phyloP scores from a whole-genome alignment of 2,329 filamentous ascomycete species.

The Colletotrichum australisinense region DNA sequence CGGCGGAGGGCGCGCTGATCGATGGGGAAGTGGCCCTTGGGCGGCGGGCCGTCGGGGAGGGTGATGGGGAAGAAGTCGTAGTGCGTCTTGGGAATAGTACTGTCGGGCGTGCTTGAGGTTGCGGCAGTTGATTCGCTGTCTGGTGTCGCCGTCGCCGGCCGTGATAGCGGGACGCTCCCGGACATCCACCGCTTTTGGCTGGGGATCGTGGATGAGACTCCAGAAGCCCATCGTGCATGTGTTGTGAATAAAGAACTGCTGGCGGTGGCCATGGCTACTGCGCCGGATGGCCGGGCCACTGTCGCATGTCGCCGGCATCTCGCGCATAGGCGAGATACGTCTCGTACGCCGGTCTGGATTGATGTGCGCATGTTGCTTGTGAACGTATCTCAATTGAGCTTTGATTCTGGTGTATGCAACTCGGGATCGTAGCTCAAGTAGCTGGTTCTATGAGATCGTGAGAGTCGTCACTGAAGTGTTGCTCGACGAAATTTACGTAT shows the following conservation, averaged over 20 bases:
- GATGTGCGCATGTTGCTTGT: slow-evolving; percentile 41
- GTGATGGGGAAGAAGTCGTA: slow-evolving; percentile 91
- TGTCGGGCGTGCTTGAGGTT: slow-evolving; percentile 3
- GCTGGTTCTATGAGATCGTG: background rate
- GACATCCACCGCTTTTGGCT: slow-evolving; percentile 33
- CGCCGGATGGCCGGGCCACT: slow-evolving; percentile 32
- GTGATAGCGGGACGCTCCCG: background rate
- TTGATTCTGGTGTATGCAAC: too few relatives aligned
- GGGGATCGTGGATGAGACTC: background rate
- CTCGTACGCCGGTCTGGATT: slow-evolving; percentile 41
- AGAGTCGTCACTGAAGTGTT: background rate
- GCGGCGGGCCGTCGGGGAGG: slow-evolving; percentile 82
- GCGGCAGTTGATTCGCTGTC: background rate
- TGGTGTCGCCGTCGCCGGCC: slow-evolving; percentile 17
- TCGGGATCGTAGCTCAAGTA: background rate
- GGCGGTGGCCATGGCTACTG: slow-evolving; percentile 16
- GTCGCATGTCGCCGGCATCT: slow-evolving; percentile 46
- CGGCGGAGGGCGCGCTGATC: slow-evolving; percentile 76
- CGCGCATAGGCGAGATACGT: slow-evolving; percentile 47
- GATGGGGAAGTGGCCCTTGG: slow-evolving; percentile 79
- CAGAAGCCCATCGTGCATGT: background rate
- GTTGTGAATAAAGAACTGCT: slow-evolving; percentile 11
- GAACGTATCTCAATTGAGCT: background rate
- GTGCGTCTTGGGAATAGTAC: slow-evolving; percentile 63
- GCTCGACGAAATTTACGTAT: slow-evolving; percentile 18